These are phyloP conservation scores for Arctostaphylos glauca DNA, from an alignment of 148 eudicot species.

Conservation along the genomic window DNA sequence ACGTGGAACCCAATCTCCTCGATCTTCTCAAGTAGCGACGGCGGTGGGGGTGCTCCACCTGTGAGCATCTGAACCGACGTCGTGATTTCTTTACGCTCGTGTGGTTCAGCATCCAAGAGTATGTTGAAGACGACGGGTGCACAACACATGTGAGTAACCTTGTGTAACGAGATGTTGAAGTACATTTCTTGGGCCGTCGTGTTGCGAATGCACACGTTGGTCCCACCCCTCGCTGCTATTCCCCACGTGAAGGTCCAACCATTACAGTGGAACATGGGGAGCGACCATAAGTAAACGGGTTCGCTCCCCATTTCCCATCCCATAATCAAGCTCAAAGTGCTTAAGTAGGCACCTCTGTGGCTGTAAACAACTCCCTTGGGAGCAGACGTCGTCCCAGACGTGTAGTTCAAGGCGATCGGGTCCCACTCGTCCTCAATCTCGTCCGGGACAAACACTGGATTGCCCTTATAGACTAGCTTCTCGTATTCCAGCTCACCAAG, in stretches of 20 bases:
- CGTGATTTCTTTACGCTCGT: slow-evolving; percentile 28
- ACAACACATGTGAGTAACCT: slow-evolving; percentile 86
- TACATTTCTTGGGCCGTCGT: slow-evolving; percentile 60
- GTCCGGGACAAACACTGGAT: slow-evolving; percentile 28
- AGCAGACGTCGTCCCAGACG: slow-evolving; percentile 81
- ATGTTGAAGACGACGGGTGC: slow-evolving; percentile 75
- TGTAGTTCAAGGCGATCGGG: slow-evolving; percentile 74
- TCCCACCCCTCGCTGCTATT: slow-evolving; percentile 86
- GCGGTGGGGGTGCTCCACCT: slow-evolving; percentile 88
- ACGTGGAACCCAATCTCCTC: slow-evolving; percentile 69
- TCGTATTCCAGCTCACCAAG: slow-evolving; percentile 67
- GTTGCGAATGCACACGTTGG: slow-evolving; percentile 82
- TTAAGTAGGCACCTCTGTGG: slow-evolving; percentile 84
- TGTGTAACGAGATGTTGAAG: slow-evolving; percentile 39
- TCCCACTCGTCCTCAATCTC: slow-evolving; percentile 70
- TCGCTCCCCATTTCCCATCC: slow-evolving; percentile 83
- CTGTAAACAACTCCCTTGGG: slow-evolving; percentile 90
- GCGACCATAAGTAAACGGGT: slow-evolving; percentile 81
- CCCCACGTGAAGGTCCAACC: slow-evolving; percentile 99
- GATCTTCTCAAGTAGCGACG: slow-evolving; percentile 49
- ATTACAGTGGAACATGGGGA: slow-evolving; percentile 98
- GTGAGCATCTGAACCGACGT: slow-evolving; percentile 57
- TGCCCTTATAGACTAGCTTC: slow-evolving; percentile 41
- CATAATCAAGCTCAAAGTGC: slow-evolving; percentile 63
- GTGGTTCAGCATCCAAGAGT: slow-evolving; percentile 49